Conservation (phyloP, 2,329 filamentous ascomycete species). For the Lecanosticta acicola region DNA sequence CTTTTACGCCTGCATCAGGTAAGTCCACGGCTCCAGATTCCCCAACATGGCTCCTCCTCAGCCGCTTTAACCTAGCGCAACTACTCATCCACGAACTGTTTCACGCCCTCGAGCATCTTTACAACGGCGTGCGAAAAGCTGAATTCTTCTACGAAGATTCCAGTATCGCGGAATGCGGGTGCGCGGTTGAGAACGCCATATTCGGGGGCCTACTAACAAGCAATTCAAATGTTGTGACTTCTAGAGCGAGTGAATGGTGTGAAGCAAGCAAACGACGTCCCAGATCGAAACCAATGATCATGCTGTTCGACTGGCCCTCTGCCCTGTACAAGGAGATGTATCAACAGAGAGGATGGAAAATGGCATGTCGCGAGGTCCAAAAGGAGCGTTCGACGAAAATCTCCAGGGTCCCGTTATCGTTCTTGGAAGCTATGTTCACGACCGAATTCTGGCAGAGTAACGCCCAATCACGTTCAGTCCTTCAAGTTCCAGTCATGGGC, state of each 20-base stretch:
- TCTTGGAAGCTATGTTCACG: slow-evolving; percentile 2
- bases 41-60: background rate
- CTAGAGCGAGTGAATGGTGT: background rate
- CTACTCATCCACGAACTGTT: slow-evolving; percentile 1
- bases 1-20: background rate
- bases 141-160: slow-evolving; percentile 3
- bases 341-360: background rate
- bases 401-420: slow-evolving; percentile 1
- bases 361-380: background rate
- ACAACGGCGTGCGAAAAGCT: background rate
- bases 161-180: slow-evolving; percentile 2
- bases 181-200: slow-evolving; percentile 3
- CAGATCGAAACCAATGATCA: background rate
- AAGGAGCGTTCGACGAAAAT: background rate
- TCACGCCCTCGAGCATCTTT: slow-evolving; percentile 1
- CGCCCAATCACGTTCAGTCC: background rate
- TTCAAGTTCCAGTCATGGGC: background rate
- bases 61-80: background rate
- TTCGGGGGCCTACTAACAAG: slow-evolving; percentile 1
- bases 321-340: background rate
- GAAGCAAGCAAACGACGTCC: background rate
- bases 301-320: background rate
- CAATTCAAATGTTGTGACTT: background rate
- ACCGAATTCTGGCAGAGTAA: background rate
- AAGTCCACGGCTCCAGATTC: background rate